Conservation (phyloP, 2,329 filamentous ascomycete genomes). For the Xylariaceae sp. region DNA sequence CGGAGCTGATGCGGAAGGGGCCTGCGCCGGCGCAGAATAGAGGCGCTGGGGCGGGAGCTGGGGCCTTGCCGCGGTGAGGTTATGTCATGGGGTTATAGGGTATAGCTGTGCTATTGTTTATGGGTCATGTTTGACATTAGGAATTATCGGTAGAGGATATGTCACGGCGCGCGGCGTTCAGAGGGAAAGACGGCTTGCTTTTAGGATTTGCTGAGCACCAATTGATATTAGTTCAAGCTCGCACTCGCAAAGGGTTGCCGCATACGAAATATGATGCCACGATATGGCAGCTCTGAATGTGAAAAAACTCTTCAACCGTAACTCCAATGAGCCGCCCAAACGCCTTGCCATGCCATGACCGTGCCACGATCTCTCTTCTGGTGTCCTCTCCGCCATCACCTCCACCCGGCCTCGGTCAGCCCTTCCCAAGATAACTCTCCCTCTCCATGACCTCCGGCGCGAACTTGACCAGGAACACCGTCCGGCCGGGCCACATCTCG, state of each 20-base stretch:
- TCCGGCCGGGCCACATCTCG: conserved; percentile 94
- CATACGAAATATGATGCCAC: conserved; percentile 10
- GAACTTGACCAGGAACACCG: conserved; percentile 93
- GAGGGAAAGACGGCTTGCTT: too few species aligned
- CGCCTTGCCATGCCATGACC: conserved; percentile 17
- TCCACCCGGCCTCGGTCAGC: conserved; percentile 18
- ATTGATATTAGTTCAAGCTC: too few species aligned
- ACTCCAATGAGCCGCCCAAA: conserved; percentile 4
- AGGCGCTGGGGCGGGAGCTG: not conserved
- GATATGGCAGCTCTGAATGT: not conserved
- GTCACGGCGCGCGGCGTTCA: too few species aligned
- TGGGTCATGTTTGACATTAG: too few species aligned
- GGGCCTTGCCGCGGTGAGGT: conserved; percentile 28
- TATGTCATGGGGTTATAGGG: not conserved
- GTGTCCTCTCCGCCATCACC: not conserved
- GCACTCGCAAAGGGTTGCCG: too few species aligned
- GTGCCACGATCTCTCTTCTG: too few species aligned
- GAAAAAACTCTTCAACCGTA: not conserved
- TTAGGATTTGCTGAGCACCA: too few species aligned
- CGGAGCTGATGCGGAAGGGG: conserved; percentile 62
- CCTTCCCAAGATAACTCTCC: conserved; percentile 73
- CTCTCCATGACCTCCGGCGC: conserved; percentile 85
- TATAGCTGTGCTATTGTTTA: too few species aligned
- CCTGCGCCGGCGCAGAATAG: conserved; percentile 28
- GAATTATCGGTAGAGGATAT: too few species aligned